Percentiles rank a stretch among this genome's conserved stretches.
Evolutionary conservation across 306 rosid species (phyloP).

Genomic region (Prunus mongolica): DNA sequence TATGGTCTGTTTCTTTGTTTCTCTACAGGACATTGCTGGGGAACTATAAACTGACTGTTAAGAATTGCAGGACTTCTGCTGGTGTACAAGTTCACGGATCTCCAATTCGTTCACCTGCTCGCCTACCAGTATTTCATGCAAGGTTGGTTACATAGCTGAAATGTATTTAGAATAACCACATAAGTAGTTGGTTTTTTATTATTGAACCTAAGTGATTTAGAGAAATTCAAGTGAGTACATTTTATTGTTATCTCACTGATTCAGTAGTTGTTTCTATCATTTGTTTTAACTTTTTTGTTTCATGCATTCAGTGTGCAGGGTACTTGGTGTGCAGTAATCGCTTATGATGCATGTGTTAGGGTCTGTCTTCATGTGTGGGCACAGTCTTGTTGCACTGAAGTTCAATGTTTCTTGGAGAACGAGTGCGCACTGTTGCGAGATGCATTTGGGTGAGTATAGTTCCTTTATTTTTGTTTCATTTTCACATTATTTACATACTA

Average conservation of each 20-base stretch:
- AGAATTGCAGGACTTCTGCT: slow-evolving; percentile 14
- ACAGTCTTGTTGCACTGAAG: slow-evolving; percentile 15
- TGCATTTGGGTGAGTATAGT: slow-evolving; percentile 33
- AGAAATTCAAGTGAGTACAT: background rate
- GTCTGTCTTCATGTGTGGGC: slow-evolving; percentile 39
- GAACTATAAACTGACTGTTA: background rate
- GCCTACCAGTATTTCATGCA: slow-evolving; percentile 22
- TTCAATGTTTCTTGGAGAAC: slow-evolving; percentile 28
- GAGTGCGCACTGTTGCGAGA: slow-evolving; percentile 32
- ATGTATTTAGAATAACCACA: background rate
- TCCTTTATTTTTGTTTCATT: background rate
- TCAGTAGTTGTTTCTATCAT: background rate
- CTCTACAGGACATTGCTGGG: background rate
- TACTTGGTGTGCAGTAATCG: slow-evolving; percentile 23
- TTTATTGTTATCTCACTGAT: background rate
- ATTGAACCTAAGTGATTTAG: background rate
- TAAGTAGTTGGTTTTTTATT: background rate
- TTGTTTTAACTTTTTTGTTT: background rate
- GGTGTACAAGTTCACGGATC: slow-evolving; percentile 14
- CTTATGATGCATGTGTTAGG: slow-evolving; percentile 38
- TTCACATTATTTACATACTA: background rate
- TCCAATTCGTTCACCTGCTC: background rate
- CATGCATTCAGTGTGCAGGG: slow-evolving; percentile 27
- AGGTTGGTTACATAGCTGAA: slow-evolving; percentile 21
- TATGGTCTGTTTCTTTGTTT: background rate